phyloP scores from a whole-genome alignment of 2,329 filamentous ascomycete genomes.

The Trichoderma semiorbis region DNA sequence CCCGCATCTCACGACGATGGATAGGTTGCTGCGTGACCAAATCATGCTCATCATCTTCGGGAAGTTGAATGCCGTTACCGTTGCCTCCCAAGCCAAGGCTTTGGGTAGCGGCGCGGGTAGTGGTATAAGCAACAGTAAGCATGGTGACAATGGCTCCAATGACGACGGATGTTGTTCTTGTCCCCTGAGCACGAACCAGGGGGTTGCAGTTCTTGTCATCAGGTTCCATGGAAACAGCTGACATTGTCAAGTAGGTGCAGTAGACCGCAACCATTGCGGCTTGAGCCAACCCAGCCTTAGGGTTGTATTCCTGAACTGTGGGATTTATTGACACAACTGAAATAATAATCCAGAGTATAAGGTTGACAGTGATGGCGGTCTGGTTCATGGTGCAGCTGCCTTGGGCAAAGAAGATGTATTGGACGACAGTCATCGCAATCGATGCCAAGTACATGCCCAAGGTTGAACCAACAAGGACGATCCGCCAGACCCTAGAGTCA shows the following conservation, averaged over 20 bases:
- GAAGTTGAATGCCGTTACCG: constrained; percentile 50
- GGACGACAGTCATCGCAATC: constrained; percentile 89
- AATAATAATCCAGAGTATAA: constrained; percentile 76
- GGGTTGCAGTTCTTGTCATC: constrained; percentile 94
- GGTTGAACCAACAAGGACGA: constrained; percentile 85
- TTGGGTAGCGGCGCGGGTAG: constrained; percentile 91
- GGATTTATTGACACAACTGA: constrained; percentile 88
- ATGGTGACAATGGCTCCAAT: constrained; percentile 94
- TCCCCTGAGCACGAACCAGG: constrained; percentile 77
- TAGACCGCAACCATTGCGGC: constrained; percentile 96
- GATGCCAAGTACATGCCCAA: constrained; percentile 90
- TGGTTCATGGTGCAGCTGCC: constrained; percentile 92
- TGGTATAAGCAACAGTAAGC: constrained; percentile 95
- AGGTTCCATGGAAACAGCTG: constrained; percentile 96
- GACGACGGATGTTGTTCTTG: constrained; percentile 84
- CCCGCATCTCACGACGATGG: constrained; percentile 83
- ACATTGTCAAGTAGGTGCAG: constrained; percentile 98
- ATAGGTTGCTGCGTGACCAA: constrained; percentile 82
- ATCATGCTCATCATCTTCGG: constrained; percentile 77
- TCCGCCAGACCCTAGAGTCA: constrained; percentile 81
- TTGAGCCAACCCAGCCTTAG: constrained; percentile 92
- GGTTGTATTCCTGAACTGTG: constrained; percentile 83
- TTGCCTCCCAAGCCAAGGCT: constrained; percentile 68
- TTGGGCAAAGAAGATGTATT: constrained; percentile 93
- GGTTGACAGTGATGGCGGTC: constrained; percentile 89